These are phyloP conservation scores for Rhizopogon vulgaris DNA, from an alignment of 768 basidiomycete genomes.

Conservation along the genomic window DNA sequence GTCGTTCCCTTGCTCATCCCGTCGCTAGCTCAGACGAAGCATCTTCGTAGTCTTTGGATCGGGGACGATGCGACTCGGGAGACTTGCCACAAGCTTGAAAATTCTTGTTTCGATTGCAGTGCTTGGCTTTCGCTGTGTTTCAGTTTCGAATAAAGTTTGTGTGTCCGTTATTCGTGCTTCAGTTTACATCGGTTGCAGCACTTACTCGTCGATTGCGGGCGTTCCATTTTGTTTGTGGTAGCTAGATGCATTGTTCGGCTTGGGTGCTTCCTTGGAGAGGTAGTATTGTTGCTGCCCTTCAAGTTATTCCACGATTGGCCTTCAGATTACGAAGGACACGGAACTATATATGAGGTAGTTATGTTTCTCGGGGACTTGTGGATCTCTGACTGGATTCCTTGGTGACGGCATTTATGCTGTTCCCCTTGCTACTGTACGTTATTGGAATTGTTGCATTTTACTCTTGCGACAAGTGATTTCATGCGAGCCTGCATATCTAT, in stretches of 20 bases:
- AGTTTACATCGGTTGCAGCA: not conserved
- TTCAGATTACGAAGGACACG: not conserved
- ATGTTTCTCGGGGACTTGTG: not conserved
- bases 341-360: not conserved
- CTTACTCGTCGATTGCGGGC: not conserved
- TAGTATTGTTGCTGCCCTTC: not conserved
- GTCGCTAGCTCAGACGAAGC: not conserved
- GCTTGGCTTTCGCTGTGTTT: not conserved
- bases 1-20: not conserved
- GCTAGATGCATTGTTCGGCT: not conserved
- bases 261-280: not conserved
- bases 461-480: not conserved
- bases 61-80: not conserved
- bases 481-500: not conserved
- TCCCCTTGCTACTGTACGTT: not conserved
- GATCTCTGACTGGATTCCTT: not conserved
- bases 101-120: not conserved
- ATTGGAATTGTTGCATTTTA: not conserved
- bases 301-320: not conserved
- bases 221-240: too few species aligned
- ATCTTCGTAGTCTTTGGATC: not conserved
- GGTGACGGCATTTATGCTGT: not conserved
- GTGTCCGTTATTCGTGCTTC: not conserved
- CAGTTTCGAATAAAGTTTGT: not conserved
- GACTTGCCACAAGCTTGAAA: not conserved